phyloP scores from a whole-genome alignment of 1,139 yeast genomes.

The Saccharomyces hybrid region DNA sequence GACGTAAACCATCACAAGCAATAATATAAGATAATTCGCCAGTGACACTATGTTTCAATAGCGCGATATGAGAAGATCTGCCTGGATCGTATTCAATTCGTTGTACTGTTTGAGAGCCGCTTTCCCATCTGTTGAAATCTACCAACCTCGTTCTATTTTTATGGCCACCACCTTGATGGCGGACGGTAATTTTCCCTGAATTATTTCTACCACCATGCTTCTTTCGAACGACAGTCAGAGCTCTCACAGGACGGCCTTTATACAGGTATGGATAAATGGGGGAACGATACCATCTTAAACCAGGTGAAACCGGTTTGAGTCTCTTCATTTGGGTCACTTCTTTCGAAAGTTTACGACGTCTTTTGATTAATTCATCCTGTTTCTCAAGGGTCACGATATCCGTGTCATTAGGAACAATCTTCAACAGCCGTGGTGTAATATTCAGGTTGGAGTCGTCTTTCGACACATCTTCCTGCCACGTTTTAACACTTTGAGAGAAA shows the following conservation, averaged over 20 bases:
- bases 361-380: slow-evolving; percentile 64
- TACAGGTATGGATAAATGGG: slow-evolving; percentile 84
- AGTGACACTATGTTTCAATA: slow-evolving; percentile 58
- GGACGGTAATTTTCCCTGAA: slow-evolving; percentile 78
- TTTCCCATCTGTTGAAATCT: slow-evolving; percentile 59
- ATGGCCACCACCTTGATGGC: slow-evolving; percentile 98
- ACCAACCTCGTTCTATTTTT: slow-evolving; percentile 78
- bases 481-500: not conserved
- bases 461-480: not conserved
- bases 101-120: slow-evolving; percentile 73
- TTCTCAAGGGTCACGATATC: slow-evolving; percentile 66
- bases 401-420: slow-evolving; percentile 37
- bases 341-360: slow-evolving; percentile 67
- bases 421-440: slow-evolving; percentile 25
- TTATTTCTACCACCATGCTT: slow-evolving; percentile 85
- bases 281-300: slow-evolving; percentile 80
- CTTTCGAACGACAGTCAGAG: slow-evolving; percentile 67
- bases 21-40: slow-evolving; percentile 68
- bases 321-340: slow-evolving; percentile 65
- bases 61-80: slow-evolving; percentile 89
- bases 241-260: slow-evolving; percentile 74
- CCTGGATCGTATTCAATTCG: slow-evolving; percentile 96
- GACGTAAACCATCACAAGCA: slow-evolving; percentile 89
- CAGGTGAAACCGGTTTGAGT: slow-evolving; percentile 78
- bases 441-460: not conserved